Evolutionary conservation across 805 yeast species (phyloP), one percentile per base, ranked within the genome.

Genomic region (Starmerella gropengiesseri): DNA sequence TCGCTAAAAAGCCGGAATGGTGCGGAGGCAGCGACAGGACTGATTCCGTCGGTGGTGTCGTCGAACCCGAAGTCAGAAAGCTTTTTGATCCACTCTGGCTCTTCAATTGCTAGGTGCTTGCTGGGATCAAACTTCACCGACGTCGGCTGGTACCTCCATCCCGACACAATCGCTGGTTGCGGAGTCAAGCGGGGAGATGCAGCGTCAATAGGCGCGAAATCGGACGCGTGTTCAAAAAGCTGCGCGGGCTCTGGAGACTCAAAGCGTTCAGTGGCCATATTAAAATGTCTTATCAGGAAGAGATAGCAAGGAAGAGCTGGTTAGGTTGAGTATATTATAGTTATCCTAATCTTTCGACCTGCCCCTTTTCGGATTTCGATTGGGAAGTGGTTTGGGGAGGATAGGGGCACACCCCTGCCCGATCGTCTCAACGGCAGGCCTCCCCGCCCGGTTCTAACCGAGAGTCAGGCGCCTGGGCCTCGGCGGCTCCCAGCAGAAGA

Each of bases 1-100:
- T 72, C 71, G 1, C 78, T 73, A 59, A 75, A 75, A 33, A 75
- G 61, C 4, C 77, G 77, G 57, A 75, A 75, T 1, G 81, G 78
- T 41, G 70, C 76, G 41, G 71, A 63, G 18, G 72, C 79, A 17
- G 77, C 81, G 50, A 74, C 64, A 2, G 67, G 68, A 17, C 75
- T 66, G 41, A 75, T 71, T 55, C 73, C 77, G 45, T 64, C 60
- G 31, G 13, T 16, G n/a, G 64, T 64, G 49, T 62, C 57, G 31
- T 66, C 52, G 43, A 68, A 57, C 0, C 74, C 75, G 44, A 75
- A 61, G 46, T 75, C 78, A 35, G 62, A 68, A 68, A 74, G 66
- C 3, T 69, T 65, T 36, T 64, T 57, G 37, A 57, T 59, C 44
- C 64, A 59, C 19, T 43, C 51, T 28, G 55, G 59, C 7, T 55